Conservation (phyloP, 2,329 filamentous ascomycete genomes). For the Monosporascus sp. region DNA sequence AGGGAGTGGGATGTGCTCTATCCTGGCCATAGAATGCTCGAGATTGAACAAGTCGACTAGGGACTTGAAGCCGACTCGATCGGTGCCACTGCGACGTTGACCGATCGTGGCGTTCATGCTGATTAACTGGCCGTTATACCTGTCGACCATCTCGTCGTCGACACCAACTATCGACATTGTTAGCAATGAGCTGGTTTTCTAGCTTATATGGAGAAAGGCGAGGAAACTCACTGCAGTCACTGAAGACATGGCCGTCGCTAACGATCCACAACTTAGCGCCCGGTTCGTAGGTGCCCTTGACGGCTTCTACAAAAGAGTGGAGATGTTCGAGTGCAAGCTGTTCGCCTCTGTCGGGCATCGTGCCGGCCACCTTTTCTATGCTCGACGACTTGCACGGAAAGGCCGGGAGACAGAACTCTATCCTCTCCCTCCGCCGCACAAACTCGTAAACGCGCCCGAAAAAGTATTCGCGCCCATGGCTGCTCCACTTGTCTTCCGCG, state of each 20-base stretch:
- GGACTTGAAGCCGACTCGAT: conserved; percentile 23
- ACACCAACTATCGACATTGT: conserved; percentile 30
- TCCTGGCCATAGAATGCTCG: conserved; percentile 33
- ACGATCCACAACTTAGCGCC: conserved; percentile 33
- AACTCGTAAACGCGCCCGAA: conserved; percentile 16
- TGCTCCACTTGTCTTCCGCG: conserved; percentile 18
- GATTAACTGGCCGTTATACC: conserved; percentile 31
- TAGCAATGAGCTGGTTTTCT: neutral
- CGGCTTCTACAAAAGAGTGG: conserved; percentile 21
- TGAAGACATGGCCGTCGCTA: conserved; percentile 36
- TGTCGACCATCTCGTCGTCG: conserved; percentile 36
- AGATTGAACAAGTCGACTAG: conserved; percentile 28
- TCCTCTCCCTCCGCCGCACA: conserved; percentile 10
- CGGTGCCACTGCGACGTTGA: conserved; percentile 14
- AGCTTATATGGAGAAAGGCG: neutral
- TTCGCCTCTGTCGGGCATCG: conserved; percentile 30
- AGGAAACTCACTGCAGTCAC: conserved; percentile 31
- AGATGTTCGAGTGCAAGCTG: conserved; percentile 27
- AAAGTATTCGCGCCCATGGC: conserved; percentile 16
- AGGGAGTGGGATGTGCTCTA: conserved; percentile 5
- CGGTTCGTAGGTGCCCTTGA: conserved; percentile 27
- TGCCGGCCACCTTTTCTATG: conserved; percentile 26
- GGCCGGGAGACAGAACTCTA: conserved; percentile 30
- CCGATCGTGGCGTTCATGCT: conserved; percentile 30
- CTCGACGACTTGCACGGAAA: conserved; percentile 37